Evolutionary conservation across 371 early-diverging fungal genomes (phyloP), one percentile per base, ranked within the genome.

Genomic region (Rhizopus stolonifer): DNA sequence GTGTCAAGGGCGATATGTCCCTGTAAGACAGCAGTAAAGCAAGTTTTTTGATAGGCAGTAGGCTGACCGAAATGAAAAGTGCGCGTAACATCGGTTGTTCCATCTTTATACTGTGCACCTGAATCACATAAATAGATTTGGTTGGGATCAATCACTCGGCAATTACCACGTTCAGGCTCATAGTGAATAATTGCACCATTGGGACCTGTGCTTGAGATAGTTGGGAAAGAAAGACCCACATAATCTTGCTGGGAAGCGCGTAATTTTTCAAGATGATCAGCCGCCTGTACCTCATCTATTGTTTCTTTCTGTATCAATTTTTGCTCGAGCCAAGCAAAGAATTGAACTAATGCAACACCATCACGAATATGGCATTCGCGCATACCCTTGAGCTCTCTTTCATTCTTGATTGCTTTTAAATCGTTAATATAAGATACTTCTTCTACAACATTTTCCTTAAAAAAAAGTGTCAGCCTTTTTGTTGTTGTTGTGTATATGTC

Each of bases 151-250:
- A 67, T 63, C 4, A 52, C 31, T 21, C 58, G 50, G 43, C 88
- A 89, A 14, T 74, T 76, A 3, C 78, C 90, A 45, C 79, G 78
- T 49, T 84, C 76, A n/a, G 98, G 94, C 54, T 84, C 84, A 80
- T 99, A 98, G 70, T 99, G 99, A 58, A 99, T 95, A 58, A 98
- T 92, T 43, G 98, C 96, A 6, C 92, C 97, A 64, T 99, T 98
- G 23, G 92, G 72, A 2, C 98, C 98, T 2, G 87, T 87, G 0
- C 88, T 84, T 1, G 95, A 94, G 61, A 99, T 99, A 6, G 99
- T 97, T 60, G 92, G 94, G 62, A 99, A 99, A 54, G 92, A 91
- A 17, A 92, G 86, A 0, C 91, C 91, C 15, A 92, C 85, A 65
- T 89, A 93, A 53, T 86, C 67, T 19, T 66, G 62, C 58, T 89